These are phyloP conservation scores for Leccinum solheimii DNA, from an alignment of 1,284 basidiomycete species.

Conservation along the genomic window DNA sequence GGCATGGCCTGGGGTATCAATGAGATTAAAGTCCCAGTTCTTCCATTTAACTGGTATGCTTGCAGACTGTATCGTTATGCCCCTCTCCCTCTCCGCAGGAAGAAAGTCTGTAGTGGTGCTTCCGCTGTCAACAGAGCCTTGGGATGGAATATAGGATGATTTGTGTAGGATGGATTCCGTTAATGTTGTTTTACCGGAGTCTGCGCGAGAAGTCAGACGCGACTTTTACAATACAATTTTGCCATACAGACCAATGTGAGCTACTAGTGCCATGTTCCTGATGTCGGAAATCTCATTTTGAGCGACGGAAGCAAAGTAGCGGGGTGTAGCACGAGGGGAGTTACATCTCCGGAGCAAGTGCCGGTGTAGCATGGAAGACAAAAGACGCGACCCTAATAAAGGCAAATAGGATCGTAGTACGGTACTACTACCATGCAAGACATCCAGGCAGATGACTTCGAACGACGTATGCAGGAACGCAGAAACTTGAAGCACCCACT, in stretches of 20 bases:
- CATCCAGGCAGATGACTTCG: slow-evolving; percentile 39
- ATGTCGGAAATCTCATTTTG: slow-evolving; percentile 40
- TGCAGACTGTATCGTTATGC: slow-evolving; percentile 90
- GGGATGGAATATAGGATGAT: slow-evolving; percentile 69
- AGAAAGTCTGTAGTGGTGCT: slow-evolving; percentile 91
- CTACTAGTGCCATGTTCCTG: slow-evolving; percentile 80
- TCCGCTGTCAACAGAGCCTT: slow-evolving; percentile 86
- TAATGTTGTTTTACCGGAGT: slow-evolving; percentile 89
- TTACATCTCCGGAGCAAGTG: slow-evolving; percentile 17
- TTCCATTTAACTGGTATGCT: slow-evolving; percentile 92
- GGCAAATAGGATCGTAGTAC: slow-evolving; percentile 10
- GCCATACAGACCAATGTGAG: slow-evolving; percentile 68
- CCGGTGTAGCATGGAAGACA: slow-evolving; percentile 21
- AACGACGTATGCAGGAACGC: slow-evolving; percentile 49
- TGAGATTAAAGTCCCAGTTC: slow-evolving; percentile 79
- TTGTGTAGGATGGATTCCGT: slow-evolving; percentile 85
- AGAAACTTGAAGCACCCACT: slow-evolving; percentile 44
- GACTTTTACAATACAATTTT: neutral
- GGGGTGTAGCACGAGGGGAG: slow-evolving; percentile 7
- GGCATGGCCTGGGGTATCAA: slow-evolving; percentile 90
- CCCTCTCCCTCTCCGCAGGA: slow-evolving; percentile 84
- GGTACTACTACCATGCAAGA: slow-evolving; percentile 15
- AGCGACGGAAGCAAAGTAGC: slow-evolving; percentile 22
- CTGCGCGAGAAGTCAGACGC: slow-evolving; percentile 41
- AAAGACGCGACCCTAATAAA: slow-evolving; percentile 16